phyloP scores from a whole-genome alignment of 495 filamentous ascomycete species.

The Xylaria scruposa region DNA sequence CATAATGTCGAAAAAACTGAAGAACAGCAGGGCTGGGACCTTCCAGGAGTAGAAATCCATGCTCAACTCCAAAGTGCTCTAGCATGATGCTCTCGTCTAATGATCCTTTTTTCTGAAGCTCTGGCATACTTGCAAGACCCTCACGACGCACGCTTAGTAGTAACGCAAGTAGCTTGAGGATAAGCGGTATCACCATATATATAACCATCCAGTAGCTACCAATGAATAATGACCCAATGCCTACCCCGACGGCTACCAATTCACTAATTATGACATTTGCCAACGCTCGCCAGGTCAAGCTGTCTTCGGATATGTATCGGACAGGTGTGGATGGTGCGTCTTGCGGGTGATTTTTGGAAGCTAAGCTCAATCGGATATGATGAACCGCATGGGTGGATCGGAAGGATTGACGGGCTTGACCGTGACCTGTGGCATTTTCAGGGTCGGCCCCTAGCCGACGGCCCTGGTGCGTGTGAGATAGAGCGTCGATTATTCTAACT shows the following conservation, averaged over 20 bases:
- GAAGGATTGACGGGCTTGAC: background rate
- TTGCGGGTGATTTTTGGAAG: background rate
- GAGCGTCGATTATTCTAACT: background rate
- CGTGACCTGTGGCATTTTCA: background rate
- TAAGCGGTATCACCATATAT: background rate
- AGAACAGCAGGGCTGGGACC: background rate
- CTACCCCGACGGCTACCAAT: background rate
- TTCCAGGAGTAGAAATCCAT: background rate
- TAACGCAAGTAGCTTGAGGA: background rate
- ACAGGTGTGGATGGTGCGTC: background rate
- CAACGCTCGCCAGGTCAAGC: background rate
- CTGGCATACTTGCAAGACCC: background rate
- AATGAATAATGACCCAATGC: background rate
- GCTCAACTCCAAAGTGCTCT: background rate
- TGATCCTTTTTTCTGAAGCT: background rate
- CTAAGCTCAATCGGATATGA: background rate
- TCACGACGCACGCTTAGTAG: background rate
- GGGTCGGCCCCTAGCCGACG: background rate
- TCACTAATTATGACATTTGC: background rate
- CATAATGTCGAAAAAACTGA: background rate
- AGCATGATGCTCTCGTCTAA: background rate
- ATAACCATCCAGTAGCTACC: background rate
- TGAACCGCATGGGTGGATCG: background rate
- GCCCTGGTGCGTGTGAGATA: background rate
- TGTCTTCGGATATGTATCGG: background rate